Evolutionary conservation across 2,329 filamentous ascomycete species (phyloP), one percentile per base, ranked within the genome.

Genomic region (Leptoxyphium fumago): DNA sequence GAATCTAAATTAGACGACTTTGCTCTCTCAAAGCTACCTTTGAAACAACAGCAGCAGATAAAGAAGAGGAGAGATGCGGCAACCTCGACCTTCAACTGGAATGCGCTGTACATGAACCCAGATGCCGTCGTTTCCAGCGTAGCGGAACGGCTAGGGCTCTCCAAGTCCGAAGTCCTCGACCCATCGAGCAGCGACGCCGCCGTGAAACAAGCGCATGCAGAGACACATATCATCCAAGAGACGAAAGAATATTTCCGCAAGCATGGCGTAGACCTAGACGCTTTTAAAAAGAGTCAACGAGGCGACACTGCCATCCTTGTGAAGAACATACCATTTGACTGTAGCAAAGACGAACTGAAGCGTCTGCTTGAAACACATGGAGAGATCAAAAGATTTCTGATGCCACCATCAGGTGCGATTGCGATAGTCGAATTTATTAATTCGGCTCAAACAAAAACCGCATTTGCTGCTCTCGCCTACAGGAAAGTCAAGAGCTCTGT

Each of bases 21-120:
- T 63, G 80, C 82, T 45, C 73, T 98, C 44, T 87, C 89, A 0
- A 93, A 95, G 62, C 65, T 98, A 53, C 89, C 91, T 13, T 69
- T 96, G 51, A 96, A 95, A 67, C 91, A 93, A 63, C 91, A 96
- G 63, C 86, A 86, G 54, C 76, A 93, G 56, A 83, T 96, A 52
- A 85, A 83, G 60, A 84, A 83, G 56, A 93, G 84, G 65, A 74
- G 80, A 41, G 82, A 89, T 55, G 84, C 88, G 17, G 74, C 83
- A 8, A 81, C 80, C 28, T 78, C 75, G 41, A 78, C 76, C 1
- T 96, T 96, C 67, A 94, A 89, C 61, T 98, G 91, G 91, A 98
- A 98, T 68, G 89, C 88, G n/a, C 71, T 98, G n/a, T 98, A 91
- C 64, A 93, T 98, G 84, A 95, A 83, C 64, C 83, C 61, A 60